phyloP scores from a whole-genome alignment of 495 filamentous ascomycete genomes.

The Cryomyces minteri region DNA sequence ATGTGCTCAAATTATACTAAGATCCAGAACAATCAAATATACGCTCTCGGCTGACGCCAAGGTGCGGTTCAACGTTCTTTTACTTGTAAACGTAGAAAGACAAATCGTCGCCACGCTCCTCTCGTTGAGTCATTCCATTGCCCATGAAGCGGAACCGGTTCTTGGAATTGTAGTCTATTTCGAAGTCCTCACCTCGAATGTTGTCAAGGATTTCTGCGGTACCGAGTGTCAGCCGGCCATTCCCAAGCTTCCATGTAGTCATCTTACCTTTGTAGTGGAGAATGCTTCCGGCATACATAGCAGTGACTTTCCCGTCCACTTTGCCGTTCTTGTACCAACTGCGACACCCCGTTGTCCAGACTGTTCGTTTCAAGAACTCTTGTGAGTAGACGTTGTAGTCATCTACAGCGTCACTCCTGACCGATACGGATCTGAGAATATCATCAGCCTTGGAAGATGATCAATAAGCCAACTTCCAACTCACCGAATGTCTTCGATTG shows the following conservation, averaged over 20 bases:
- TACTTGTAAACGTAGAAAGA: too few species aligned
- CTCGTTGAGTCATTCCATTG: not conserved
- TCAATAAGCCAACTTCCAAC: constrained; percentile 31
- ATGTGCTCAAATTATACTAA: too few species aligned
- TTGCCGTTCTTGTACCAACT: constrained; percentile 12
- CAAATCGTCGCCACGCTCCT: too few species aligned
- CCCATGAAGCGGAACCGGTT: constrained; percentile 11
- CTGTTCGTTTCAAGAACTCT: constrained; percentile 10
- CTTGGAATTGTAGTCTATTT: constrained; percentile 7
- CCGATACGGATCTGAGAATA: constrained; percentile 23
- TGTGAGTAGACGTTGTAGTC: constrained; percentile 9
- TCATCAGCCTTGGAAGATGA: constrained; percentile 29
- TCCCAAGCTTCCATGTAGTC: too few species aligned
- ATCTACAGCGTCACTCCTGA: constrained; percentile 6
- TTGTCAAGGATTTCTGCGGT: constrained; percentile 7
- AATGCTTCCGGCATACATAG: constrained; percentile 7
- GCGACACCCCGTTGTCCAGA: constrained; percentile 11
- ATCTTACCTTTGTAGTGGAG: too few species aligned
- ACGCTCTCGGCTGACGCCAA: too few species aligned
- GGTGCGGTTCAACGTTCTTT: too few species aligned
- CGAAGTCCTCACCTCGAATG: constrained; percentile 10
- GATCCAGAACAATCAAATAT: too few species aligned
- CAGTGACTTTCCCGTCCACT: constrained; percentile 10
- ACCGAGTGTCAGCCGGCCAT: constrained; percentile 1
- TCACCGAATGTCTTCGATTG: constrained; percentile 16